Conservation (phyloP, 257 asterid genomes). For the Nicotiana tomentosiformis region DNA sequence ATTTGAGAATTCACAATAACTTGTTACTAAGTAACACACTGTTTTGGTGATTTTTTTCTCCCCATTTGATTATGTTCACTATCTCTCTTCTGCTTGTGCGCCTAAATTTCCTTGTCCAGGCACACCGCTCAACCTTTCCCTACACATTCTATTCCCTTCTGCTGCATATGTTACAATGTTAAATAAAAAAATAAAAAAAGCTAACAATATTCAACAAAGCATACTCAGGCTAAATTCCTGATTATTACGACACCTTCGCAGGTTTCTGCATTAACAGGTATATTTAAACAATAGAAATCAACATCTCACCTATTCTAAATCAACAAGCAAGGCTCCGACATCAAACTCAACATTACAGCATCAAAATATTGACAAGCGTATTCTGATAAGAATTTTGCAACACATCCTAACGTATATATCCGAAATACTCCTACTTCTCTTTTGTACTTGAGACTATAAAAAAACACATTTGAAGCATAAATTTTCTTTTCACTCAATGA, state of each 20-base stretch:
- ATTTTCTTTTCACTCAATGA: background rate
- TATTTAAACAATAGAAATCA: background rate
- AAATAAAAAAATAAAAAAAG: background rate
- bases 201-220: background rate
- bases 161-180: background rate
- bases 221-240: background rate
- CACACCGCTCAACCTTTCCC: background rate
- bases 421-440: background rate
- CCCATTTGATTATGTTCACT: background rate
- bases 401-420: background rate
- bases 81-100: background rate
- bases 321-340: background rate
- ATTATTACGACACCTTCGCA: background rate
- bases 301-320: background rate
- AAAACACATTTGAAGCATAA: background rate
- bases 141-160: background rate
- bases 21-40: background rate
- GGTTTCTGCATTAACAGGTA: background rate
- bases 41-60: background rate
- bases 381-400: background rate
- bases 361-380: background rate
- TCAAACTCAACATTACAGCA: background rate
- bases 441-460: background rate
- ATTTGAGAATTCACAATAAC: background rate
- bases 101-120: background rate